Evolutionary conservation across 2,329 filamentous ascomycete genomes (phyloP).

Genomic region (Ophioceras dolichostomum): DNA sequence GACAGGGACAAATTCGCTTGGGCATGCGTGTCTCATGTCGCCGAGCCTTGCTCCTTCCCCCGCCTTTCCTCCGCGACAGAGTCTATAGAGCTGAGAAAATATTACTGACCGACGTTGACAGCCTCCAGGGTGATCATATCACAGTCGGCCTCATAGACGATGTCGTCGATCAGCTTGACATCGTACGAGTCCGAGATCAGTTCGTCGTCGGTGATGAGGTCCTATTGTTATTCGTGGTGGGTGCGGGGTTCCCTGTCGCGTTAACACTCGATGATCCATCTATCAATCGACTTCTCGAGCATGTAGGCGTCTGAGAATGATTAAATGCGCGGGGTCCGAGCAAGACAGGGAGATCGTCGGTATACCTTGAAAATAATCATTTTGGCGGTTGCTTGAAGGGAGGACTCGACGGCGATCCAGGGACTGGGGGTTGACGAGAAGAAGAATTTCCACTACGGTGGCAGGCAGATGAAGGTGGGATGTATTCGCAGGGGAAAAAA

Average conservation of each 20-base stretch:
- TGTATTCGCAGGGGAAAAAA: constrained; percentile 10
- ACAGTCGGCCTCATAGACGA: constrained; percentile 86
- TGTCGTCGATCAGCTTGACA: constrained; percentile 65
- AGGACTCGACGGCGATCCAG: constrained; percentile 8
- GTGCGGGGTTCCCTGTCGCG: constrained; percentile 17
- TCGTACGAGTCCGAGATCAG: constrained; percentile 92
- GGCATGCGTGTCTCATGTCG: no score
- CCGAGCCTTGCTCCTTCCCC: no score
- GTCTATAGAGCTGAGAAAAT: no score
- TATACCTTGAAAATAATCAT: constrained; percentile 66
- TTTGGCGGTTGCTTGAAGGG: constrained; percentile 29
- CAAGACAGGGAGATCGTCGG: constrained; percentile 1
- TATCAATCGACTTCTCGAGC: no score
- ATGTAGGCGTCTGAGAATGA: no score
- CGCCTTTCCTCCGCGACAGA: no score
- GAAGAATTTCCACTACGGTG: no score
- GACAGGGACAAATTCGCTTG: no score
- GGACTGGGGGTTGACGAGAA: no score
- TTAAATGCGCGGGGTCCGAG: not conserved
- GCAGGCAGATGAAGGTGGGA: no score
- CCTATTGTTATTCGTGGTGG: constrained; percentile 41
- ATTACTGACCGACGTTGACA: constrained; percentile 56
- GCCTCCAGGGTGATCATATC: constrained; percentile 72
- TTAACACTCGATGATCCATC: no score
- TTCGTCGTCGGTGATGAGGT: constrained; percentile 83